Evolutionary conservation across 192 early-diverging fungal genomes (phyloP).

Genomic region (Podila clonocystis): DNA sequence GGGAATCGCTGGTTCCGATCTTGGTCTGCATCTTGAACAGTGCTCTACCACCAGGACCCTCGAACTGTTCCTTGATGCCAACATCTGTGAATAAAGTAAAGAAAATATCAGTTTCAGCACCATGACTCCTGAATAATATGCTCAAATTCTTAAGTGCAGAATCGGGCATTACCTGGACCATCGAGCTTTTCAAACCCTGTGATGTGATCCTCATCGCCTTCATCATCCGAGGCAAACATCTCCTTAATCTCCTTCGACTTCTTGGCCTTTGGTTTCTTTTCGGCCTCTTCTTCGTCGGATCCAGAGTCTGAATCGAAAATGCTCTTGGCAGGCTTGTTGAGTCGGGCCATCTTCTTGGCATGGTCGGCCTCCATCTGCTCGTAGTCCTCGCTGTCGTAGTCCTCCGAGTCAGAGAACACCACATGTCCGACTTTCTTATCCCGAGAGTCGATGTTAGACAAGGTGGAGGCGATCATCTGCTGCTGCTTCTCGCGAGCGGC

Average conservation of each 20-base stretch:
- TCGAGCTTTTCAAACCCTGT: slow-evolving; percentile 5
- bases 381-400: slow-evolving; percentile 43
- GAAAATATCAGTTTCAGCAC: not conserved
- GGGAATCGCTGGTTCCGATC: slow-evolving; percentile 57
- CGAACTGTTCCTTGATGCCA: slow-evolving; percentile 61
- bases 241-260: slow-evolving; percentile 47
- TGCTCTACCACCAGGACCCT: slow-evolving; percentile 58
- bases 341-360: slow-evolving; percentile 25
- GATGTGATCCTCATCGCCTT: slow-evolving; percentile 27
- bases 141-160: not conserved
- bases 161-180: slow-evolving; percentile 18
- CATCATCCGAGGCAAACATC: slow-evolving; percentile 65
- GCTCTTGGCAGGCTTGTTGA: slow-evolving; percentile 40
- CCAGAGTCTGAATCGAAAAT: slow-evolving; percentile 50
- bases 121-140: too few relatives aligned
- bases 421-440: slow-evolving; percentile 48
- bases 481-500: slow-evolving; percentile 28
- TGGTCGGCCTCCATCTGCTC: slow-evolving; percentile 44
- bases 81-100: slow-evolving; percentile 30
- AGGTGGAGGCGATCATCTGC: slow-evolving; percentile 37
- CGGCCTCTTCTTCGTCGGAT: slow-evolving; percentile 18
- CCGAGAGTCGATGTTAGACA: slow-evolving; percentile 48
- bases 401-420: slow-evolving; percentile 44
- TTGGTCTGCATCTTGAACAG: slow-evolving; percentile 58
- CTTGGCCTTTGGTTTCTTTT: slow-evolving; percentile 1